Conservation (phyloP, 2,329 filamentous ascomycete genomes). For the Colletotrichum acutatum region DNA sequence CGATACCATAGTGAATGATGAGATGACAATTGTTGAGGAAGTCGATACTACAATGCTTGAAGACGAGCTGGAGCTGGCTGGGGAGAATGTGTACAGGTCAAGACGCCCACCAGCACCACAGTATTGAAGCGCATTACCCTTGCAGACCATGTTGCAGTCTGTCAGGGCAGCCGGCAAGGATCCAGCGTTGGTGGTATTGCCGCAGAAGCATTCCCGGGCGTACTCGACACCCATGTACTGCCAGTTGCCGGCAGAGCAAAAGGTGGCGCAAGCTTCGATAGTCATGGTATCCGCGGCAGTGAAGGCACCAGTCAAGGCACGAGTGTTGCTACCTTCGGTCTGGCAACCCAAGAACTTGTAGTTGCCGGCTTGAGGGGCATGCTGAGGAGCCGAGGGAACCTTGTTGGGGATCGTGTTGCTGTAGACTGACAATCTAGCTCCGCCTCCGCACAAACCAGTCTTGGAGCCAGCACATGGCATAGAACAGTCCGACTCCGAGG, state of each 20-base stretch:
- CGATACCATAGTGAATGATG: not conserved
- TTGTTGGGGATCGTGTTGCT: conserved; percentile 35
- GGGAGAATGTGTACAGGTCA: conserved; percentile 25
- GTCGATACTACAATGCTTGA: not conserved
- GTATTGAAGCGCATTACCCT: conserved; percentile 36
- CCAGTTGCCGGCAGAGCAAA: conserved; percentile 38
- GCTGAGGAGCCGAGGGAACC: conserved; percentile 31
- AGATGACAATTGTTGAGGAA: not conserved
- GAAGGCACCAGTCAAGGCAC: conserved; percentile 34
- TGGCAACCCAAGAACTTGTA: conserved; percentile 40
- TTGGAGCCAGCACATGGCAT: conserved; percentile 31
- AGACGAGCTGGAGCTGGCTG: not conserved
- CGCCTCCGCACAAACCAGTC: conserved; percentile 33
- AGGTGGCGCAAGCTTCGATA: conserved; percentile 39
- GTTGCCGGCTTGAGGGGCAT: conserved; percentile 33
- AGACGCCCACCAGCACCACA: conserved; percentile 34
- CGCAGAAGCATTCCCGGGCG: conserved; percentile 42
- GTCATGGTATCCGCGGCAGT: conserved; percentile 41
- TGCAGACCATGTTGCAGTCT: conserved; percentile 40
- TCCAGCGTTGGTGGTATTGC: conserved; percentile 36
- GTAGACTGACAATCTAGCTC: conserved; percentile 39
- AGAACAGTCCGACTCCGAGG: conserved; percentile 37
- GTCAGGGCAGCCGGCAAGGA: conserved; percentile 30
- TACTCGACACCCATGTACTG: conserved; percentile 42
- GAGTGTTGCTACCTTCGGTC: conserved; percentile 36